These are phyloP conservation scores for Phaeotremella skinneri DNA, from an alignment of 768 basidiomycete species.

Conservation along the genomic window DNA sequence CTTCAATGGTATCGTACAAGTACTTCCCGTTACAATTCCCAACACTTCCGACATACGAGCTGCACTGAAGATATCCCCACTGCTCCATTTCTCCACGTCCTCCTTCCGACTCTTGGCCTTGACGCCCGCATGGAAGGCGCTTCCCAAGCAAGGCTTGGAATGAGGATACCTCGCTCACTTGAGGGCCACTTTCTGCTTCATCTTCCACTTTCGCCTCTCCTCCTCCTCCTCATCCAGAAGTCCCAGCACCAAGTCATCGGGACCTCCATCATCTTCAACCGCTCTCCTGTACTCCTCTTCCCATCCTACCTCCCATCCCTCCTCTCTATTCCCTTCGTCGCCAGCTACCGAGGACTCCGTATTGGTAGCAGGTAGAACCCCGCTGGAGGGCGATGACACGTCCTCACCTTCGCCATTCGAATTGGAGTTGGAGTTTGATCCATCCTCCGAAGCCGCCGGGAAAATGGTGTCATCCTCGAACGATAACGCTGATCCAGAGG, in stretches of 20 bases:
- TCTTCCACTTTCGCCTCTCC: constrained; percentile 29
- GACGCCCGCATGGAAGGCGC: too few relatives aligned
- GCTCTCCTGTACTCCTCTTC: constrained; percentile 46
- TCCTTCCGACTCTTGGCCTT: too few relatives aligned
- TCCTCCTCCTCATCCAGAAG: constrained; percentile 51
- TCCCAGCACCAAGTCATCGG: constrained; percentile 49
- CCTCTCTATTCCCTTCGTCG: constrained; percentile 21
- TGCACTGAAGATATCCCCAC: too few relatives aligned
- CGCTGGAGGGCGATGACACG: constrained; percentile 21
- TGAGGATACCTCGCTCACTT: too few relatives aligned
- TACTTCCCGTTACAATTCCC: too few relatives aligned
- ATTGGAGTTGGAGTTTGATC: neutral
- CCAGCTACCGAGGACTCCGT: constrained; percentile 17
- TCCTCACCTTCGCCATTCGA: constrained; percentile 12
- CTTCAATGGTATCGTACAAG: too few relatives aligned
- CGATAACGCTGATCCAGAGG: constrained; percentile 17
- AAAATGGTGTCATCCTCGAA: constrained; percentile 47
- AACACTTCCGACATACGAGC: too few relatives aligned
- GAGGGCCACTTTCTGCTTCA: constrained; percentile 3
- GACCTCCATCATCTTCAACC: constrained; percentile 49
- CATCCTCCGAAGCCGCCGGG: constrained; percentile 20
- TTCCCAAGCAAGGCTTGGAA: too few relatives aligned
- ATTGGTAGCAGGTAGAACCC: constrained; percentile 17
- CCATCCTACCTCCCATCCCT: constrained; percentile 38
- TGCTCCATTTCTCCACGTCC: too few relatives aligned